Percentiles rank a stretch among this genome's conserved stretches.
phyloP scores from a whole-genome alignment of 768 basidiomycete species.

The Leccinum ochraceum region DNA sequence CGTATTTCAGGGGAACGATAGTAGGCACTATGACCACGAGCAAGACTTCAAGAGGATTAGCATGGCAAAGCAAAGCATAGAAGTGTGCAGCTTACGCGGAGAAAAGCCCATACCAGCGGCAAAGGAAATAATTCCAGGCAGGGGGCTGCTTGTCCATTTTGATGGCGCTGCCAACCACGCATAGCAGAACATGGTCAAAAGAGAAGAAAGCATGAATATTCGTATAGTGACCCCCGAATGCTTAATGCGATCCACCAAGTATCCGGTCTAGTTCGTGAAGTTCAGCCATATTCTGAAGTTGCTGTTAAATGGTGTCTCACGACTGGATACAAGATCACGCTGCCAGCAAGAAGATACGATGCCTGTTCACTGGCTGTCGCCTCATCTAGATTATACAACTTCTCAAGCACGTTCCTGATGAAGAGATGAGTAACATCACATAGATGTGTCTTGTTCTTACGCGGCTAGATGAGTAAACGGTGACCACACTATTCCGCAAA shows the following conservation, averaged over 20 bases:
- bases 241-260: constrained; percentile 59
- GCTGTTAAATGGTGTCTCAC: constrained; percentile 39
- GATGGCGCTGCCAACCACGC: constrained; percentile 68
- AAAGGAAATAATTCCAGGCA: constrained; percentile 62
- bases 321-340: constrained; percentile 67
- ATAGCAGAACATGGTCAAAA: constrained; percentile 61
- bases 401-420: constrained; percentile 69
- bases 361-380: constrained; percentile 60
- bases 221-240: constrained; percentile 57
- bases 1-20: constrained; percentile 68
- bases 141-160: constrained; percentile 52
- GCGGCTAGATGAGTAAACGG: constrained; percentile 78
- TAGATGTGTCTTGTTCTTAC: constrained; percentile 41
- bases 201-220: constrained; percentile 58
- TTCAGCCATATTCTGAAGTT: constrained; percentile 2
- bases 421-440: constrained; percentile 4
- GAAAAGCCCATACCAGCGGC: constrained; percentile 73
- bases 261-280: constrained; percentile 51
- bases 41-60: constrained; percentile 47
- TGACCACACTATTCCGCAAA: constrained; percentile 77
- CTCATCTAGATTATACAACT: constrained; percentile 62
- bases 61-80: background rate
- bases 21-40: constrained; percentile 74
- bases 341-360: constrained; percentile 71
- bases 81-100: constrained; percentile 45